Percentiles rank a stretch among this genome's conserved stretches.
Conservation (phyloP, 352 stramenopile species). For the Albugo laibachii region DNA sequence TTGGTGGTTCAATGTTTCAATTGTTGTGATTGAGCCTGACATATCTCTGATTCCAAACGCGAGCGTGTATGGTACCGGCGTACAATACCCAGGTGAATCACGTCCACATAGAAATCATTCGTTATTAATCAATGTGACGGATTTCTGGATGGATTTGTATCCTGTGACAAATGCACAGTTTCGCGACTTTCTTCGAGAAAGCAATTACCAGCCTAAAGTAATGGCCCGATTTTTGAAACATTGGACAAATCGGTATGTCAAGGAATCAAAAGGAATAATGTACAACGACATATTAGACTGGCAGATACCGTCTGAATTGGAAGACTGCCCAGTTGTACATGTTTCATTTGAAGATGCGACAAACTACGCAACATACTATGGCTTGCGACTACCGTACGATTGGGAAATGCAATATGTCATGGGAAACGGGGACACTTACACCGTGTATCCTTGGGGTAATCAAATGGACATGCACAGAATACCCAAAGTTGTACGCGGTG, state of each 20-base stretch:
- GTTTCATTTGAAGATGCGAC: conserved; percentile 52
- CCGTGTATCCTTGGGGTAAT: conserved; percentile 35
- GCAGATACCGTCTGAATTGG: conserved; percentile 20
- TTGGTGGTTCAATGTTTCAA: conserved; percentile 70
- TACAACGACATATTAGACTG: conserved; percentile 16
- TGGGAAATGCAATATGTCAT: conserved; percentile 78
- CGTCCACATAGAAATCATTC: conserved; percentile 67
- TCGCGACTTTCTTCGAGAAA: conserved; percentile 23
- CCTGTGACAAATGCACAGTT: conserved; percentile 67
- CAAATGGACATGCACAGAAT: conserved; percentile 10
- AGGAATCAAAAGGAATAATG: not conserved
- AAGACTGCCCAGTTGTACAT: conserved; percentile 50
- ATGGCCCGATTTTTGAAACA: conserved; percentile 51
- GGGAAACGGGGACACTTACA: conserved; percentile 42
- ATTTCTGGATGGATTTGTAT: conserved; percentile 53
- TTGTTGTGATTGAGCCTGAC: conserved; percentile 67
- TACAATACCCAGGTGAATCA: conserved; percentile 72
- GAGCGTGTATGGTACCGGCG: conserved; percentile 30
- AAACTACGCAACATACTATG: conserved; percentile 43
- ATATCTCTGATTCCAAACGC: conserved; percentile 34
- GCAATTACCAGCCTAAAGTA: conserved; percentile 28
- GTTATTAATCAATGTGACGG: conserved; percentile 26
- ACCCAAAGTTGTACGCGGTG: conserved; percentile 16
- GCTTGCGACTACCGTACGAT: conserved; percentile 54
- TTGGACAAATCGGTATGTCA: conserved; percentile 25